Percentiles rank a stretch among this genome's conserved stretches.
Evolutionary conservation across 352 stramenopile genomes (phyloP).

Genomic region (Phytophthora colocasiae): DNA sequence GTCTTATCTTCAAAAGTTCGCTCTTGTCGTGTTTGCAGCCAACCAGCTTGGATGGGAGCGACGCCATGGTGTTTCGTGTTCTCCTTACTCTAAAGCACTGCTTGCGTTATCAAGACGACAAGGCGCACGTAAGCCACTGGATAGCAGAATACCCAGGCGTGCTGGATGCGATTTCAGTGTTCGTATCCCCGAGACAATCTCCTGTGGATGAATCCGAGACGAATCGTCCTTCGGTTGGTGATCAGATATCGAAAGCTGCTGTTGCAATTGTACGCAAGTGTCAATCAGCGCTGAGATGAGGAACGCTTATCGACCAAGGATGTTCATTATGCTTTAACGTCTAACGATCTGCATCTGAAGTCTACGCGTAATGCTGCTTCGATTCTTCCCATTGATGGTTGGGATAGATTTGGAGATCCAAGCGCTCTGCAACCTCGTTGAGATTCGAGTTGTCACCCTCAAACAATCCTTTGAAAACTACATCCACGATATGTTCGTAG

Average conservation of each 20-base stretch:
- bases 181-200: constrained; percentile 18
- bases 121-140: constrained; percentile 39
- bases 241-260: constrained; percentile 62
- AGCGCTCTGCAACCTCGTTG: constrained; percentile 72
- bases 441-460: constrained; percentile 73
- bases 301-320: background rate
- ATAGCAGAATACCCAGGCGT: constrained; percentile 34
- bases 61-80: constrained; percentile 50
- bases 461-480: constrained; percentile 79
- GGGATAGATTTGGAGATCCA: constrained; percentile 79
- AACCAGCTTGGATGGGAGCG: constrained; percentile 11
- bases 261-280: constrained; percentile 48
- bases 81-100: constrained; percentile 70
- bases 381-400: constrained; percentile 72
- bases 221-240: constrained; percentile 20
- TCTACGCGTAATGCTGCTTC: constrained; percentile 35
- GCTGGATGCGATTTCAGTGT: constrained; percentile 27
- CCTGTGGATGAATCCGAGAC: constrained; percentile 6
- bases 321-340: constrained; percentile 14
- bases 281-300: constrained; percentile 12
- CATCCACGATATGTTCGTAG: constrained; percentile 77
- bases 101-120: constrained; percentile 53
- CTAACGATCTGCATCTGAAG: background rate
- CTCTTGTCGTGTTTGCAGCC: constrained; percentile 40
- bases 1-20: constrained; percentile 15